Evolutionary conservation across 2,329 filamentous ascomycete genomes (phyloP).

Genomic region (Westerdykella ornata): DNA sequence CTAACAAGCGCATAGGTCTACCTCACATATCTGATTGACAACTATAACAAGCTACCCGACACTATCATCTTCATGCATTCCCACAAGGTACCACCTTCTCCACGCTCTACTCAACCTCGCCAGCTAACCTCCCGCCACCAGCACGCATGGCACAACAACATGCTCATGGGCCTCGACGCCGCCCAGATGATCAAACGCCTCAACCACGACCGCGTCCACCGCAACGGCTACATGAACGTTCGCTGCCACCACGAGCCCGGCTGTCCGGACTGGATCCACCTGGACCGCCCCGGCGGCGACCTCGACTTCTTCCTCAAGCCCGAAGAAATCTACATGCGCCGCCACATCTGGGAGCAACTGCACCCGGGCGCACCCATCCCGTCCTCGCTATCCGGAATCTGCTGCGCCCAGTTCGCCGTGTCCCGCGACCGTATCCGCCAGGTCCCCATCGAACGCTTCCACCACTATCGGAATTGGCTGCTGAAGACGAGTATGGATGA

Average conservation of each 20-base stretch:
- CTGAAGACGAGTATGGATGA: conserved; percentile 34
- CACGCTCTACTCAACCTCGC: no score
- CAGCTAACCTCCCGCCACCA: no score
- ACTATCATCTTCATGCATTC: conserved; percentile 56
- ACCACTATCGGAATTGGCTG: conserved; percentile 50
- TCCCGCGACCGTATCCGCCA: conserved; percentile 44
- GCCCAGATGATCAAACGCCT: conserved; percentile 47
- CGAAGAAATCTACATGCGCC: conserved; percentile 34
- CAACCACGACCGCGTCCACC: conserved; percentile 46
- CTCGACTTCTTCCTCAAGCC: conserved; percentile 37
- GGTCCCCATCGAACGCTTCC: conserved; percentile 47
- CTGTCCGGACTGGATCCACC: conserved; percentile 54
- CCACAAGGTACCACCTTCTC: conserved; percentile 4
- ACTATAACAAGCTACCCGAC: conserved; percentile 54
- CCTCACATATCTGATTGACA: conserved; percentile 56
- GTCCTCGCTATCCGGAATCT: conserved; percentile 40
- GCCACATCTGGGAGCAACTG: conserved; percentile 36
- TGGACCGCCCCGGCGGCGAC: conserved; percentile 36
- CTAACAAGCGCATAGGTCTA: conserved; percentile 38
- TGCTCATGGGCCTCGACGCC: conserved; percentile 46
- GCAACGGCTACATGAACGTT: conserved; percentile 54
- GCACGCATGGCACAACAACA: conserved; percentile 55
- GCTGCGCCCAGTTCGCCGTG: conserved; percentile 53
- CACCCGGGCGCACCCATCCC: conserved; percentile 39
- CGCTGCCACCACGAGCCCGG: conserved; percentile 54